phyloP scores from a whole-genome alignment of 768 basidiomycete genomes.

The Boletales sp. region DNA sequence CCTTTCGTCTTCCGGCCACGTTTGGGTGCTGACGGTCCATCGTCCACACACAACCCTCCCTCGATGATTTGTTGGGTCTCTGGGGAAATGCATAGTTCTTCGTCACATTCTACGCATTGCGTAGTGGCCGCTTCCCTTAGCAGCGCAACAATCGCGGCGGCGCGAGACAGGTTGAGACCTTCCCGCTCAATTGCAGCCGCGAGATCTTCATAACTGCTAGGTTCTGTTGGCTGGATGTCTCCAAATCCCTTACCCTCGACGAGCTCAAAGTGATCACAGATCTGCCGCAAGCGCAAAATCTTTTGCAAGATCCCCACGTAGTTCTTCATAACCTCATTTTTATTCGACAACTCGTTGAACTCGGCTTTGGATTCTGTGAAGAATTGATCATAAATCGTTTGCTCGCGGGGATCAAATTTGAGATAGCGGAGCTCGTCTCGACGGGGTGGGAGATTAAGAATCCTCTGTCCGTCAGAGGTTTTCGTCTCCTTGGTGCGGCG shows the following conservation, averaged over 20 bases:
- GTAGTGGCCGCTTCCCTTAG: constrained; percentile 84
- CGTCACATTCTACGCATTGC: constrained; percentile 85
- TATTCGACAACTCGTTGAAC: constrained; percentile 80
- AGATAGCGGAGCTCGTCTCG: constrained; percentile 84
- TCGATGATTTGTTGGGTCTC: constrained; percentile 41
- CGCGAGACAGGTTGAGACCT: constrained; percentile 73
- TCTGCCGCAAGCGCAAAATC: constrained; percentile 93
- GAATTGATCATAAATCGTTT: constrained; percentile 82
- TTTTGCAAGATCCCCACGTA: constrained; percentile 97
- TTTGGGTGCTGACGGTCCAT: constrained; percentile 46
- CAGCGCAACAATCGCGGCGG: constrained; percentile 79
- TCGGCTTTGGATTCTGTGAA: constrained; percentile 89
- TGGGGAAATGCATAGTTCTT: constrained; percentile 58
- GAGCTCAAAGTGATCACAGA: constrained; percentile 93
- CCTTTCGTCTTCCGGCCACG: constrained; percentile 55
- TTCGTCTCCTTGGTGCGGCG: constrained; percentile 94
- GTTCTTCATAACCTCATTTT: constrained; percentile 96
- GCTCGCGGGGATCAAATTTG: constrained; percentile 78
- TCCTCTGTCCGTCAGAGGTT: constrained; percentile 73
- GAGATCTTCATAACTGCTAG: constrained; percentile 70
- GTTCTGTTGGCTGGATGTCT: constrained; percentile 45
- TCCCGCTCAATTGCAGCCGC: constrained; percentile 70
- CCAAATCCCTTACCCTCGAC: constrained; percentile 66
- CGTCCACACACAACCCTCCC: constrained; percentile 46
- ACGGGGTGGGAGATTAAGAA: constrained; percentile 87